phyloP scores from a whole-genome alignment of 768 basidiomycete genomes.

The Boletales sp. region DNA sequence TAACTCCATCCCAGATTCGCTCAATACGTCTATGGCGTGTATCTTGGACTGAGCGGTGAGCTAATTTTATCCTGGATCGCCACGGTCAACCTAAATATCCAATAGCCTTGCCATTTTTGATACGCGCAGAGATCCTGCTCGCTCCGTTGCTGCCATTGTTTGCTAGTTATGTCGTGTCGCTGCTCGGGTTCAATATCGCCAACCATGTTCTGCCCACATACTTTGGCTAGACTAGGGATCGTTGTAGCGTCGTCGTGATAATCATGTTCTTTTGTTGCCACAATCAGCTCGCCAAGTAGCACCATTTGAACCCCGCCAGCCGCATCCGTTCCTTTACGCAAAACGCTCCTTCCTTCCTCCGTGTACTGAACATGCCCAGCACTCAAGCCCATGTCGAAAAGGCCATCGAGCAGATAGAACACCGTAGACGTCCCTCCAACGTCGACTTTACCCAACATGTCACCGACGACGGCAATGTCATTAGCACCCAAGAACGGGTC shows the following conservation, averaged over 20 bases:
- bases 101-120: conserved; percentile 88
- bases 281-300: conserved; percentile 1
- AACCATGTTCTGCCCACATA: conserved; percentile 76
- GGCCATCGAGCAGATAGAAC: conserved; percentile 36
- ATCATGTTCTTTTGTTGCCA: conserved; percentile 1
- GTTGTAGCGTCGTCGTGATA: conserved; percentile 10
- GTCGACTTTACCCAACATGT: conserved; percentile 91
- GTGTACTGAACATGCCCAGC: conserved; percentile 28
- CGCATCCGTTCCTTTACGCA: conserved; percentile 13
- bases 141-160: conserved; percentile 86
- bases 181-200: conserved; percentile 90
- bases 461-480: conserved; percentile 87
- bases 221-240: conserved; percentile 46
- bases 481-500: conserved; percentile 92
- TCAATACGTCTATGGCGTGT: conserved; percentile 90
- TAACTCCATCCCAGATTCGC: conserved; percentile 52
- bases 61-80: conserved; percentile 1
- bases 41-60: conserved; percentile 79
- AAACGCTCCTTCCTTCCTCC: conserved; percentile 8
- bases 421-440: conserved; percentile 48
- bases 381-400: conserved; percentile 34
- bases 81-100: conserved; percentile 7
- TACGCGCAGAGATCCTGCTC: conserved; percentile 86
- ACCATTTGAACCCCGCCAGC: conserved; percentile 30
- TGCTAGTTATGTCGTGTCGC: conserved; percentile 77